Evolutionary conservation across 257 asterid genomes (phyloP), one percentile per base, ranked within the genome.

Genomic region (Nyctanthes arbortristis): DNA sequence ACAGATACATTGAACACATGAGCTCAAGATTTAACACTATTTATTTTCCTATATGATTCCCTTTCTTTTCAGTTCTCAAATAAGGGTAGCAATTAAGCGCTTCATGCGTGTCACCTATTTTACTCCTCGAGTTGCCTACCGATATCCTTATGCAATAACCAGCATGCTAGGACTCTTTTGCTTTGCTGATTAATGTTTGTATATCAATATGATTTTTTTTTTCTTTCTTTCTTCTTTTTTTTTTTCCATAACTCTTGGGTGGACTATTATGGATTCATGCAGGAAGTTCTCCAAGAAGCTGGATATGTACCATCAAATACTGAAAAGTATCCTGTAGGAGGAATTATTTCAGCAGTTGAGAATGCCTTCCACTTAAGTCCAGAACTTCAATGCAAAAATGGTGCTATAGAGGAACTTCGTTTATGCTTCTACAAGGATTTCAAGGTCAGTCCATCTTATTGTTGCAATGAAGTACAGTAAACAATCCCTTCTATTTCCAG

Each of bases 251-350:
- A 27, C 30, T n/a, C 16, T 52, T 7, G 31, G 29, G 31, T 52
- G 6, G 29, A 52, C 22, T 2, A n/a, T 52, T 2, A 24, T 52
- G 59, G 29, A 52, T 24, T 75, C 67, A 34, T 74, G 77, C 92
- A 94, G 99, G 86, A 84, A 75, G 89, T 89, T 72, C 70, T 94
- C 77, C 72, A 69, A 36, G 86, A 78, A 72, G 96, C 80, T 65
- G 99, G 99, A 60, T 91, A 91, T 82, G 89, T 88, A 63, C 90
- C 95, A 18, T 94, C 99, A 43, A 82, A 91, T 69, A 83, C 92
- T 27, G 97, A 87, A 66, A 94, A 84, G 74, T 94, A 94, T 79
- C 99, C 96, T 56, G 56, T 86, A 14, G 95, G 89, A 47, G 97
- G 97, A 63, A 75, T 94, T 69, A 79, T 86, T 72, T 54, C 96